Base-by-base conservation (phyloP, 2,329 filamentous ascomycete species). In the Pseudonectria foliicola region DNA sequence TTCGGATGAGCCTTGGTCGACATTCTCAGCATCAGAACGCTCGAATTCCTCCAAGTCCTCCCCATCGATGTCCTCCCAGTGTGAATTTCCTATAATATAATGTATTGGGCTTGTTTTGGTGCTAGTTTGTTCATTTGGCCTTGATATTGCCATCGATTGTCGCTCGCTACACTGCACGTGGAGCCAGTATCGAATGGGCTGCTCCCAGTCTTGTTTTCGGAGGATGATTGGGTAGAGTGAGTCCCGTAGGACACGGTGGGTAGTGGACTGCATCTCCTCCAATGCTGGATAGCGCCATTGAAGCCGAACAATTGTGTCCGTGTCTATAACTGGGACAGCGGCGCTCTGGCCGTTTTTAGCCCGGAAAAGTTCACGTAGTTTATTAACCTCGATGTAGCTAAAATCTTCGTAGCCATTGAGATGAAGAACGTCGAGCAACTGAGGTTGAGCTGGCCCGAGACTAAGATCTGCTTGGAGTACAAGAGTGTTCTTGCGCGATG, bases 141-240 rank as follows among this genome's bases (percentile, higher is more conserved):
- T n/a, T n/a, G n/a, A n/a, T n/a, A n/a, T n/a, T n/a, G n/a, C n/a
- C n/a, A n/a, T n/a, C n/a, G n/a, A n/a, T n/a, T n/a, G n/a, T n/a
- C n/a, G n/a, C n/a, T n/a, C n/a, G n/a, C n/a, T n/a, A n/a, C n/a
- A n/a, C n/a, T n/a, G n/a, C n/a, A n/a, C n/a, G n/a, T n/a, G 30
- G 1, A 39, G 24, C 23, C 38, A 38, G 11, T 21, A 4, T 7
- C 13, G 31, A n/a, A 44, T 34, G 1, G 39, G 37, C 3, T 7
- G 25, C 10, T 42, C 37, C 43, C 43, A 46, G 14, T 44, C 43
- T 13, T 44, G 14, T 13, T 37, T 39, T 8, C 41, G 35, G 6
- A 45, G 32, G 11, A 41, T 42, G 15, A 45, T 35, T 4, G 38
- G 34, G 23, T 37, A 42, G 2, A 7, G 33, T 1, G 43, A 35